Percentiles rank a stretch among this genome's conserved stretches.
These are phyloP conservation scores for Glebionis coronaria DNA, from an alignment of 129 eudicot genomes.

Conservation along the genomic window DNA sequence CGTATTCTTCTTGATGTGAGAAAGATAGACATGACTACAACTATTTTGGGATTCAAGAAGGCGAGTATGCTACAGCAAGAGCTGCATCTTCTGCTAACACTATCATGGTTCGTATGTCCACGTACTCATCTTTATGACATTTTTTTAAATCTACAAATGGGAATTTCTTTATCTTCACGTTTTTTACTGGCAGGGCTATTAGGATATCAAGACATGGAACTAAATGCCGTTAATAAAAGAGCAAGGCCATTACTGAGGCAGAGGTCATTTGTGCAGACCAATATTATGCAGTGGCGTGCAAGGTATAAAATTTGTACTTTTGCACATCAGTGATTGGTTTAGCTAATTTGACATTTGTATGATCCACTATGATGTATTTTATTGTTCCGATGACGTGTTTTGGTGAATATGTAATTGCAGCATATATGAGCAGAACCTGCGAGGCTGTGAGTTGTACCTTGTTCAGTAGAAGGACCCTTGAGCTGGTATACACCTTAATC, in stretches of 20 bases:
- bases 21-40: constrained; percentile 80
- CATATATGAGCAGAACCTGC: too few species aligned
- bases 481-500: constrained; percentile 38
- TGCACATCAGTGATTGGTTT: not conserved
- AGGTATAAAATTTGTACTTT: constrained; percentile 34
- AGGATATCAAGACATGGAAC: too few species aligned
- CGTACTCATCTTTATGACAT: not conserved
- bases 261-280: too few species aligned
- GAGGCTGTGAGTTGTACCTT: constrained; percentile 54
- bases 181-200: too few species aligned
- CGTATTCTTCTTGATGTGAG: constrained; percentile 90
- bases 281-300: too few species aligned
- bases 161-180: not conserved
- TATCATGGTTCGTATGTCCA: constrained; percentile 64
- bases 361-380: not conserved
- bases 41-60: constrained; percentile 86
- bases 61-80: constrained; percentile 98
- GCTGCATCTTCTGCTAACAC: constrained; percentile 96
- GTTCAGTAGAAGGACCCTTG: constrained; percentile 28
- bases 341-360: not conserved
- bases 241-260: too few species aligned
- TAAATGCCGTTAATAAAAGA: too few species aligned
- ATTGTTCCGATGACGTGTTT: constrained; percentile 16
- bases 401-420: constrained; percentile 36
- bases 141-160: constrained; percentile 3